Percentiles rank a stretch among this genome's conserved stretches.
phyloP scores from a whole-genome alignment of 2,329 filamentous ascomycete genomes.

The Colletotrichum sp. region DNA sequence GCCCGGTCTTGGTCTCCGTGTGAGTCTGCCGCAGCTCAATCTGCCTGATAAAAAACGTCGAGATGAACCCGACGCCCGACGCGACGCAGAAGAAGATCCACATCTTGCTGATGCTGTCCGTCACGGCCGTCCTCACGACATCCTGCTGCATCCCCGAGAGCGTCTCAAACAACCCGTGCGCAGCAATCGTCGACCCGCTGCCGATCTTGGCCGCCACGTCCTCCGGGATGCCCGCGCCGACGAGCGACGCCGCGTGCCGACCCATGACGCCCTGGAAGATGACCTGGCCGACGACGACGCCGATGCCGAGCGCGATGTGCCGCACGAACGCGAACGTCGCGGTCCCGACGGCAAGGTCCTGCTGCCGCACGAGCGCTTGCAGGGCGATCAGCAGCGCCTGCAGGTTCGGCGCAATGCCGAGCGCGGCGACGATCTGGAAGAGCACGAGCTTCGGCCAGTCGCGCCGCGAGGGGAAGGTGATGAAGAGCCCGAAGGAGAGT shows the following conservation, averaged over 20 bases:
- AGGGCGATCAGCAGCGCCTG: constrained; percentile 72
- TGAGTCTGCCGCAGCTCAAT: constrained; percentile 58
- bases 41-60: constrained; percentile 54
- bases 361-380: constrained; percentile 64
- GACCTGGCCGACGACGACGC: constrained; percentile 77
- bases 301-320: constrained; percentile 71
- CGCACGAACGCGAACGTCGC: constrained; percentile 72
- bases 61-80: constrained; percentile 48
- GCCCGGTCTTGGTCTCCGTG: constrained; percentile 55
- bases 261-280: constrained; percentile 80
- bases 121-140: constrained; percentile 51
- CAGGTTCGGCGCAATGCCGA: constrained; percentile 73
- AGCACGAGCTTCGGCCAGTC: constrained; percentile 63
- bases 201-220: constrained; percentile 56
- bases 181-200: constrained; percentile 64
- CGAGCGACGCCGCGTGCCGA: constrained; percentile 54
- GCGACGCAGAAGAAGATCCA: constrained; percentile 61
- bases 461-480: constrained; percentile 62
- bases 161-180: constrained; percentile 58
- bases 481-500: constrained; percentile 68
- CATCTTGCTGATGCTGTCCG: constrained; percentile 57
- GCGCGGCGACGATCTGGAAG: constrained; percentile 67
- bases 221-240: constrained; percentile 49
- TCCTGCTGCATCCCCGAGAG: constrained; percentile 50
- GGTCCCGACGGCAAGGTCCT: constrained; percentile 72